A percentile compares a stretch with the other conserved stretches of the same genome.
Conservation (phyloP, 2,329 filamentous ascomycete genomes). For the Neofusicoccum umdonicola region DNA sequence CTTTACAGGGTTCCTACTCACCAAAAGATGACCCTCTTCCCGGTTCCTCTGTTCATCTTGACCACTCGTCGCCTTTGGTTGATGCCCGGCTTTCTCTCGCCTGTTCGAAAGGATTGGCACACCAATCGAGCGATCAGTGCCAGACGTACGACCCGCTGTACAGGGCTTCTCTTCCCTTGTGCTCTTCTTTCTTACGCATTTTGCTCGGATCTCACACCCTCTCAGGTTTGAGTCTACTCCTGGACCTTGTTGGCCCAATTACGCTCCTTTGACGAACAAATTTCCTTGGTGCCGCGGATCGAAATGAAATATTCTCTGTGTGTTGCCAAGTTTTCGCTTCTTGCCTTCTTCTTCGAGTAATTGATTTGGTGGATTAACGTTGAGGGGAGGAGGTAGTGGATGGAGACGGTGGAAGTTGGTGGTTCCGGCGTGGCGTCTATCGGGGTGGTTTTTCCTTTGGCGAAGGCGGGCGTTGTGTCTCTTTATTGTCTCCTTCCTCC, state of each 20-base stretch:
- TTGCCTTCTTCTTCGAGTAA: background rate
- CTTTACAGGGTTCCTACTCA: background rate
- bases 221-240: no score
- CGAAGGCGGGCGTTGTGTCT: background rate
- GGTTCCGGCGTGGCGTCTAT: background rate
- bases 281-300: slow-evolving; percentile 2
- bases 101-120: background rate
- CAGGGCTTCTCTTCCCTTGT: background rate
- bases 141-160: slow-evolving; percentile 2
- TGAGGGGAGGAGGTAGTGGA: background rate
- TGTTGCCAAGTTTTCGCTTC: background rate
- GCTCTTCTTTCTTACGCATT: background rate
- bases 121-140: background rate
- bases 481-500: background rate
- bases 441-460: background rate
- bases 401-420: background rate
- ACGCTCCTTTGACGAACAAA: background rate
- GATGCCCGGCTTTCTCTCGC: background rate
- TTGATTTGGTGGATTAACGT: background rate
- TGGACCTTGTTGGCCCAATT: no score
- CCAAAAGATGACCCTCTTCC: background rate
- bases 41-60: background rate
- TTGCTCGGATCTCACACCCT: background rate
- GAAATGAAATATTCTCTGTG: background rate
- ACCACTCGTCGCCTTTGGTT: background rate